These are phyloP conservation scores for Apiospora arundinis DNA, from an alignment of 2,329 filamentous ascomycete species.

Conservation along the genomic window DNA sequence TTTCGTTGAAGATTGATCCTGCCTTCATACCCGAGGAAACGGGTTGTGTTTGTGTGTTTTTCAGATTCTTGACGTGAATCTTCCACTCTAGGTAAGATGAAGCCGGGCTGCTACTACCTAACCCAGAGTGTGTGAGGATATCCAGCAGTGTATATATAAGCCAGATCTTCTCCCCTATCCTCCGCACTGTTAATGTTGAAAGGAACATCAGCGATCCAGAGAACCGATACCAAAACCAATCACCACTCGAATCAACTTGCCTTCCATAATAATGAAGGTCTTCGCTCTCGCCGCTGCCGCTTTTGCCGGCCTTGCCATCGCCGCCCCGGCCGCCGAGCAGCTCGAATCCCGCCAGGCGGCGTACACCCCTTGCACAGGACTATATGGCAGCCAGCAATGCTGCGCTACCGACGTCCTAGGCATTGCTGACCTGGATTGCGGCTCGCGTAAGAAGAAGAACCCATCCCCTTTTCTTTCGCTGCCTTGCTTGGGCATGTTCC, in stretches of 20 bases:
- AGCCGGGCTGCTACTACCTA: background rate
- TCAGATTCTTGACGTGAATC: background rate
- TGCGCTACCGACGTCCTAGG: slow-evolving; percentile 66
- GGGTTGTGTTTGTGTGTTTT: background rate
- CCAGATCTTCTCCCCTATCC: background rate
- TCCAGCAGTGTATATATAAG: background rate
- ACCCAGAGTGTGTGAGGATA: background rate
- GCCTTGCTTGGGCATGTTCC: background rate
- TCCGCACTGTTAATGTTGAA: background rate
- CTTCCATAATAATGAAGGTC: background rate
- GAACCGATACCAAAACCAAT: background rate
- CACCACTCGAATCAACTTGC: background rate
- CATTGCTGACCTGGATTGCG: slow-evolving; percentile 53
- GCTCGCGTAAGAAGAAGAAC: slow-evolving; percentile 39
- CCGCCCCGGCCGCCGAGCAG: slow-evolving; percentile 23
- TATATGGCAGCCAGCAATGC: slow-evolving; percentile 57
- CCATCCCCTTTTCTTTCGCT: slow-evolving; percentile 8
- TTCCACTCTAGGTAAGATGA: background rate
- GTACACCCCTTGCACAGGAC: slow-evolving; percentile 49
- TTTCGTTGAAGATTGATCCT: background rate
- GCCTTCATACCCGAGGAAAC: background rate
- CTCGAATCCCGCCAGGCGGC: slow-evolving; percentile 26
- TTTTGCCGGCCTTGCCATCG: slow-evolving; percentile 22
- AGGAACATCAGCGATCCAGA: background rate
- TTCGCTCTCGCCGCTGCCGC: slow-evolving; percentile 21